Evolutionary conservation across 371 early-diverging fungal species (phyloP), one percentile per base, ranked within the genome.

Genomic region (Gilbertella persicaria): DNA sequence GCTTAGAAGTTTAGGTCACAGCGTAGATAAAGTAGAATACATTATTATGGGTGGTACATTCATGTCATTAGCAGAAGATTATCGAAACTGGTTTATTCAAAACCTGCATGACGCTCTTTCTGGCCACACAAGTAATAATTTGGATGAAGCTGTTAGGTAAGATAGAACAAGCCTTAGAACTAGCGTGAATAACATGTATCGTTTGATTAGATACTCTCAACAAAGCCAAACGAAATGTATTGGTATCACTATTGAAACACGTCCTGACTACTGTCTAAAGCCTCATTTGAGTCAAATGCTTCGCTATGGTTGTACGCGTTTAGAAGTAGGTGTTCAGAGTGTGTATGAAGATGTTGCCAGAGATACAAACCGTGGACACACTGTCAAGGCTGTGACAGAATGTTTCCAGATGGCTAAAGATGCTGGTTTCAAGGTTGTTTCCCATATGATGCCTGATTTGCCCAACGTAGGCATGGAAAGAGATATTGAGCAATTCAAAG

Each of bases 391-490:
- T 6, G 99, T 99, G 0, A 91, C 92, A 57, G 99, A 98, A 66
- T 91, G 92, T 4, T 99, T 99, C 75, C 96, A 95, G 33, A 76
- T 99, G 52, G 90, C 94, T 30, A 99, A 99, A 72, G 99, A 99
- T 70, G 93, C 98, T 17, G 99, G 99, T 4, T 99, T 96, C 83
- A 99, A 99, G 75, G 94, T 99, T 4, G 99, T 99, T 9, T 92
- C 99, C 8, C 99, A 99, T 62, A 99, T 99, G 99, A 99, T 99
- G 99, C 99, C 99, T 13, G 99, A 99, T 80, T 82, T 99, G 43
- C 99, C 99, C 1, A 99, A 99, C 69, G 99, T 99, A 5, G 99
- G 99, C 20, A 98, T 96, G 94, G 97, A 98, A 72, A 90, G 99
- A 50, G 99, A 99, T 64, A 80, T 99, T 48, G 99, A 97, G 50